These are phyloP conservation scores for Rhodotorula graminis DNA, from an alignment of 768 basidiomycete species.

Conservation along the genomic window DNA sequence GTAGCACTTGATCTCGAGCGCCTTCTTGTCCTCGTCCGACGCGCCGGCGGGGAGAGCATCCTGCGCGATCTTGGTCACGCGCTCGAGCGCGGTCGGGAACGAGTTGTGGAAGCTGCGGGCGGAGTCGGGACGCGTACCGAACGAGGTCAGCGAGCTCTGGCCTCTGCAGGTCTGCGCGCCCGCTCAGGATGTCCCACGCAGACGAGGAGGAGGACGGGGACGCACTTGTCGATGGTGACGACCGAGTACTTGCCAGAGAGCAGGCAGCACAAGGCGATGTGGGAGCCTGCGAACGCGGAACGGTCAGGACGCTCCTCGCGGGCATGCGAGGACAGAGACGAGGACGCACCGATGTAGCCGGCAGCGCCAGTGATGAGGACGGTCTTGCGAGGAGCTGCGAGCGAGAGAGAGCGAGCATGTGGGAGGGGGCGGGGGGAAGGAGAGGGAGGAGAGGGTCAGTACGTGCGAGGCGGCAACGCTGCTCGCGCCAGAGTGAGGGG, in stretches of 20 bases:
- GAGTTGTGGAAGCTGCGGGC: constrained; percentile 81
- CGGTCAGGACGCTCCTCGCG: too few relatives aligned
- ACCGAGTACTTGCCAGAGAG: constrained; percentile 85
- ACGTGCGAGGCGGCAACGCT: too few relatives aligned
- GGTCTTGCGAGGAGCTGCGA: constrained; percentile 28
- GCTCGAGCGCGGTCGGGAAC: constrained; percentile 64
- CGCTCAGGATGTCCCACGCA: not conserved
- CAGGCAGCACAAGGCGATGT: constrained; percentile 80
- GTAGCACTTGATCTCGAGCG: constrained; percentile 65
- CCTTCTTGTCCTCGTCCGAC: constrained; percentile 64
- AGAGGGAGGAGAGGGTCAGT: too few relatives aligned
- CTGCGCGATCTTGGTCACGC: constrained; percentile 73
- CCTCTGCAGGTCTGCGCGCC: not conserved
- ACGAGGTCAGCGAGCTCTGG: not conserved
- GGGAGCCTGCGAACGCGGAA: constrained; percentile 64
- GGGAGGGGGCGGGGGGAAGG: not conserved
- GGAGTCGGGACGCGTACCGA: not conserved
- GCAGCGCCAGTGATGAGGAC: constrained; percentile 72
- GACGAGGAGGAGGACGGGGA: not conserved
- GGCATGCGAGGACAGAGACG: not conserved
- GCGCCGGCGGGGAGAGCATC: constrained; percentile 64
- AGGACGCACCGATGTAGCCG: constrained; percentile 71
- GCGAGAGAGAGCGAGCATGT: not conserved
- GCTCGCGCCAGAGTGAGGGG: too few relatives aligned
- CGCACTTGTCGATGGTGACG: constrained; percentile 68